These are phyloP conservation scores for Trifolium pratense DNA, from an alignment of 306 rosid genomes.

Conservation along the genomic window DNA sequence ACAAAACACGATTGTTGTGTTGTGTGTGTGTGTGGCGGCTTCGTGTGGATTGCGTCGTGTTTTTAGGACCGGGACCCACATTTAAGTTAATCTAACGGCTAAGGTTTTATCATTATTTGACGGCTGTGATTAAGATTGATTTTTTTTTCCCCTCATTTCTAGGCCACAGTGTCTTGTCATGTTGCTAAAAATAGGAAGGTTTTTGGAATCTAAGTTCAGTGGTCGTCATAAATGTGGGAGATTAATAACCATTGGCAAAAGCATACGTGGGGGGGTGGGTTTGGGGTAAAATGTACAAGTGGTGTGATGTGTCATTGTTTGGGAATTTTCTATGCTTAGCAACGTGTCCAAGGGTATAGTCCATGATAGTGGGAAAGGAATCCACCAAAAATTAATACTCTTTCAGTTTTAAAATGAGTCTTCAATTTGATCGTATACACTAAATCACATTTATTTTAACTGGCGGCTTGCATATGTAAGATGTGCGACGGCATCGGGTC, in stretches of 20 bases:
- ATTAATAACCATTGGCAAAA: constrained; percentile 15
- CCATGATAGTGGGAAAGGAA: constrained; percentile 32
- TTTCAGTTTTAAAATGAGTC: too few species aligned
- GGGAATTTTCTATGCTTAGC: constrained; percentile 36
- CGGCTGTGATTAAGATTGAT: constrained; percentile 9
- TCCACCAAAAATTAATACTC: constrained; percentile 7
- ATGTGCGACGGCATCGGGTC: too few species aligned
- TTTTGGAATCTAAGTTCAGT: constrained; percentile 35
- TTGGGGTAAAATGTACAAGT: constrained; percentile 25
- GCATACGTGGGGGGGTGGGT: not conserved
- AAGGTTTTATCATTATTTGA: not conserved
- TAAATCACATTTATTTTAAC: too few species aligned
- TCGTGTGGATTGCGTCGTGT: constrained; percentile 37
- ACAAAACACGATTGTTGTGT: not conserved
- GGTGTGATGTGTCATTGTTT: not conserved
- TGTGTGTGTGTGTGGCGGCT: constrained; percentile 49
- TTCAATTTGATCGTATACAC: too few species aligned
- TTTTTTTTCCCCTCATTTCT: not conserved
- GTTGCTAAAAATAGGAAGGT: constrained; percentile 25
- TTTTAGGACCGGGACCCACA: constrained; percentile 27
- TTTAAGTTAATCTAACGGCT: not conserved
- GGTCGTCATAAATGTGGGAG: not conserved
- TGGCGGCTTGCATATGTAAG: too few species aligned
- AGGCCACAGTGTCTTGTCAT: not conserved
- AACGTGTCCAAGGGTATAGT: constrained; percentile 38